Conservation (phyloP, 2,329 filamentous ascomycete genomes). For the Calonectria montana region DNA sequence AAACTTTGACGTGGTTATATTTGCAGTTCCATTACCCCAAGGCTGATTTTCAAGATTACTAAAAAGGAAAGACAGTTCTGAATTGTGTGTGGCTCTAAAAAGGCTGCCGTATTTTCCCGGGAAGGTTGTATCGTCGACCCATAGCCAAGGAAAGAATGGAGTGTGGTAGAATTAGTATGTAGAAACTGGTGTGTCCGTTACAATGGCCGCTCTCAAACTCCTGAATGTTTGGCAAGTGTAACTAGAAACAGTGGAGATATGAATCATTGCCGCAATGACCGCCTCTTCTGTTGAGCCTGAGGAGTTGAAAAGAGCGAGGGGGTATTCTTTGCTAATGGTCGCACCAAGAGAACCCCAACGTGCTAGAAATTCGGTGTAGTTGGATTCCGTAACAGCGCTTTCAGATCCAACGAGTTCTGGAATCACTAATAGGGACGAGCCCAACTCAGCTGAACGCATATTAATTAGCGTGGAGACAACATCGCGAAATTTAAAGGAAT, state of each 20-base stretch:
- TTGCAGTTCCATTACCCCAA: conserved; percentile 28
- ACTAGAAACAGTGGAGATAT: conserved; percentile 24
- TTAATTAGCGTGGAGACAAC: conserved; percentile 1
- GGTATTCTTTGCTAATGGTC: conserved; percentile 24
- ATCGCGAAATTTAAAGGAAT: neutral
- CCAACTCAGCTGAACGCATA: conserved; percentile 12
- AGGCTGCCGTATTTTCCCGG: conserved; percentile 6
- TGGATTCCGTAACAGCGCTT: conserved; percentile 16
- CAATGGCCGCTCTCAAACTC: conserved; percentile 20
- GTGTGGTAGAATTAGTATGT: conserved; percentile 29
- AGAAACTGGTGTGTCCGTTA: conserved; percentile 21
- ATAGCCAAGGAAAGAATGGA: conserved; percentile 31
- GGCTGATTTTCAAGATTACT: conserved; percentile 29
- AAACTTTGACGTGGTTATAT: conserved; percentile 18
- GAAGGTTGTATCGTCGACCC: conserved; percentile 6
- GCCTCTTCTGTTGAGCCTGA: conserved; percentile 15
- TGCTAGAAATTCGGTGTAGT: conserved; percentile 27
- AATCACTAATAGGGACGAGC: conserved; percentile 25
- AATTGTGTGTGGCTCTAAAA: conserved; percentile 28
- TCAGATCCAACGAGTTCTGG: conserved; percentile 1
- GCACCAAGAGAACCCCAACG: conserved; percentile 19
- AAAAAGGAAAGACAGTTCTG: conserved; percentile 33
- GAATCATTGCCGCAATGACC: conserved; percentile 23
- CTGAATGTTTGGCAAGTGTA: conserved; percentile 26
- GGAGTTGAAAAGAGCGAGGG: conserved; percentile 27